These are phyloP conservation scores for Helotiales sp. DNA, from an alignment of 2,329 filamentous ascomycete species.

Conservation along the genomic window DNA sequence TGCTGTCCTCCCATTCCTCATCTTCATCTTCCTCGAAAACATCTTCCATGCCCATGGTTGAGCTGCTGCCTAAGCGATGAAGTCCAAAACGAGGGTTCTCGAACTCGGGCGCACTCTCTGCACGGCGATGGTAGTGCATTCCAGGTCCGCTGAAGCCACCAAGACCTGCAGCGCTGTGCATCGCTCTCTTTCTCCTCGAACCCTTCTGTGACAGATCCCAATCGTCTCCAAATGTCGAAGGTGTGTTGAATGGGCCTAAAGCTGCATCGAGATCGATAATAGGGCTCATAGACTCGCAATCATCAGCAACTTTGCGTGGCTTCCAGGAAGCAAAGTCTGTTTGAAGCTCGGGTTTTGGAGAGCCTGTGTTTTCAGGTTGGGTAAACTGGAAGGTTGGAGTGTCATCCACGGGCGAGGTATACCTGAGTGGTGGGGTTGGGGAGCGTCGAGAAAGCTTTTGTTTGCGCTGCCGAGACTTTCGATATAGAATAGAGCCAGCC, in stretches of 20 bases:
- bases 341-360: constrained; percentile 22
- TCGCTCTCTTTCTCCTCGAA: constrained; percentile 58
- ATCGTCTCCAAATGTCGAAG: constrained; percentile 60
- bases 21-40: constrained; percentile 84
- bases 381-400: constrained; percentile 24
- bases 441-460: constrained; percentile 41
- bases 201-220: constrained; percentile 67
- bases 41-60: constrained; percentile 84
- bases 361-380: constrained; percentile 7
- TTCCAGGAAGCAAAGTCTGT: constrained; percentile 39
- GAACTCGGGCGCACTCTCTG: constrained; percentile 81
- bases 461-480: constrained; percentile 48
- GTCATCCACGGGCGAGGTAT: constrained; percentile 33
- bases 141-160: constrained; percentile 68
- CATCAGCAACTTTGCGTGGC: constrained; percentile 38
- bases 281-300: constrained; percentile 67
- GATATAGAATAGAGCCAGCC: constrained; percentile 51
- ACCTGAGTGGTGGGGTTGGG: constrained; percentile 43
- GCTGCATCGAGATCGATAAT: constrained; percentile 95
- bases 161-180: constrained; percentile 76
- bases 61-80: constrained; percentile 63
- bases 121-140: constrained; percentile 74
- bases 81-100: constrained; percentile 63
- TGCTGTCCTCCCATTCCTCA: constrained; percentile 42
- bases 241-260: constrained; percentile 87